Conservation (phyloP, 2,329 filamentous ascomycete species). For the Ampelomyces quisqualis region DNA sequence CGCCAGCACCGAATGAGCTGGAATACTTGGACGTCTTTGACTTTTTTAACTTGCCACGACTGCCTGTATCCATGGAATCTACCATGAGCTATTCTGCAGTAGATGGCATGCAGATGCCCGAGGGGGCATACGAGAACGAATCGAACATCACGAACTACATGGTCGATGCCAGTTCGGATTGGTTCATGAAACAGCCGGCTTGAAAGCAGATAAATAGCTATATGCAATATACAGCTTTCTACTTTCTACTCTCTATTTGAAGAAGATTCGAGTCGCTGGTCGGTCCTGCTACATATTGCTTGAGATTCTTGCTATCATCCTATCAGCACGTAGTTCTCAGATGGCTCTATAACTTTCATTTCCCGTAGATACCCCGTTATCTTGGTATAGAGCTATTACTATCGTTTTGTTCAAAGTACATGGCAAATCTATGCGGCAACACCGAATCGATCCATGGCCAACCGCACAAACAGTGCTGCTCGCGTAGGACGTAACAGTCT, state of each 20-base stretch:
- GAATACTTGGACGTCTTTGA: constrained; percentile 93
- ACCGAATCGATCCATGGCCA: too few relatives aligned
- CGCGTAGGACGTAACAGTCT: too few relatives aligned
- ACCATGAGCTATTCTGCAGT: constrained; percentile 31
- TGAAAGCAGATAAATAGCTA: constrained; percentile 1
- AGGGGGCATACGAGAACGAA: constrained; percentile 54
- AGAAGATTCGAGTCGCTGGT: constrained; percentile 7
- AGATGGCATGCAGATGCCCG: constrained; percentile 30
- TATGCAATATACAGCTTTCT: too few relatives aligned
- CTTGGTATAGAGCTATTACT: too few relatives aligned
- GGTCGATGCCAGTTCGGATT: constrained; percentile 71
- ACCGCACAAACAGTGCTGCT: too few relatives aligned
- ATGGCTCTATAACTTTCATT: too few relatives aligned
- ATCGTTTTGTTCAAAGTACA: too few relatives aligned
- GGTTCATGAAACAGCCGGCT: constrained; percentile 55
- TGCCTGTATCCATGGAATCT: constrained; percentile 52
- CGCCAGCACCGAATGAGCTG: constrained; percentile 76
- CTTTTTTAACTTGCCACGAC: constrained; percentile 86
- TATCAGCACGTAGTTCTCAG: too few relatives aligned
- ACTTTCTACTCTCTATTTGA: neutral
- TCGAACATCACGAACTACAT: constrained; percentile 79
- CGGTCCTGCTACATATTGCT: too few relatives aligned
- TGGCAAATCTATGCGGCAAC: too few relatives aligned
- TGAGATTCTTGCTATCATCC: too few relatives aligned
- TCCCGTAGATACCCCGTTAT: too few relatives aligned